Base-by-base conservation (phyloP, 768 basidiomycete species). In the Leccinum longicurvipes region DNA sequence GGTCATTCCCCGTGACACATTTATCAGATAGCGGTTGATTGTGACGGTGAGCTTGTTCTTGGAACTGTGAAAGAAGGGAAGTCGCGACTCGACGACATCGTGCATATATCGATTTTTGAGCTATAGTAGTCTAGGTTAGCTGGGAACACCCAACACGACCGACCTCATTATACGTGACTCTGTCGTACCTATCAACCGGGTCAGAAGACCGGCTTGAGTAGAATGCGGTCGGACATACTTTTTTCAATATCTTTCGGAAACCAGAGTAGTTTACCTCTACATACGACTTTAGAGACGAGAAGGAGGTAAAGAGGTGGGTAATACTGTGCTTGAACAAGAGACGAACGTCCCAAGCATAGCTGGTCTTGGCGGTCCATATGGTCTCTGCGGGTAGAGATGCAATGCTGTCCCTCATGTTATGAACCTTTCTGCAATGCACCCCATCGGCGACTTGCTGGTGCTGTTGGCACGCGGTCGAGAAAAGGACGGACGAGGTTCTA, bases 211-310 rank as follows among this genome's bases (percentile, higher is more conserved):
- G 19, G 29, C n/a, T 34, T 34, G 1, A 15, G 1, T 11, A 3
- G 8, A 31, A 46, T 8, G 12, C n/a, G 3, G 14, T 14, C 3
- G 25, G 29, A 72, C 84, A 55, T 67, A 94, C 89, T n/a, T 98
- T 98, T 74, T 98, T 98, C 67, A 96, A 69, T 32, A 96, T 94
- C 78, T 98, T 98, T 62, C 92, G 82, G 74, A 98, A 93, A 1
- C 94, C 96, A 0, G 92, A 89, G 68, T 91, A 81, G 70, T 99
- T 99, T 55, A 97, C 76, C 64, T 98, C 93, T 54, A 93, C 85
- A 61, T 93, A 99, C 6, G 92, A 89, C 68, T 80, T 82, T 54
- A 98, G 79, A 27, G 86, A 84, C 17, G 85, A 86, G 50, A 87
- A 79, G 8, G 84, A 78, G 44, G 93, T 83, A 86, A 90, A 97